Evolutionary conservation across 306 rosid species (phyloP).

Genomic region (Pyrus betulifolia): DNA sequence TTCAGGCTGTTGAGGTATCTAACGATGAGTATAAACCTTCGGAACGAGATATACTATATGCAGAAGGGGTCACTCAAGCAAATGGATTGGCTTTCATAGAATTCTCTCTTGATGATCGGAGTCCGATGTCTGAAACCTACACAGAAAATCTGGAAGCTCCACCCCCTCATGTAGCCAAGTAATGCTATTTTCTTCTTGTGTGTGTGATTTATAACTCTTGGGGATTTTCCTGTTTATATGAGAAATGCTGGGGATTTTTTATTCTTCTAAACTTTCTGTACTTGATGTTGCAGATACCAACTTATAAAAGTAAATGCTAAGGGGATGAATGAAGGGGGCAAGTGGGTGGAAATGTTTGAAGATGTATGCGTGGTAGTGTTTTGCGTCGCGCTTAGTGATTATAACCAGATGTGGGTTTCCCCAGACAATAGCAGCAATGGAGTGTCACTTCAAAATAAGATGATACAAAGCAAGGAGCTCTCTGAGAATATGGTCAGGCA

Average conservation of each 20-base stretch:
- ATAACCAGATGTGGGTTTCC: slow-evolving; percentile 57
- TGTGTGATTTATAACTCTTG: neutral
- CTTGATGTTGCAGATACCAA: slow-evolving; percentile 66
- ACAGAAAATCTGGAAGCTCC: slow-evolving; percentile 78
- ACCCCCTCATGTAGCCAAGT: slow-evolving; percentile 68
- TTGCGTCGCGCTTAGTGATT: slow-evolving; percentile 75
- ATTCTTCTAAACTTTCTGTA: neutral
- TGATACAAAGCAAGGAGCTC: slow-evolving; percentile 89
- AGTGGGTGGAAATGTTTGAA: slow-evolving; percentile 99
- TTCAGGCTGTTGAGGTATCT: slow-evolving; percentile 93
- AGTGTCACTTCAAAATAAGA: slow-evolving; percentile 75
- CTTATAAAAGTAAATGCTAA: slow-evolving; percentile 91
- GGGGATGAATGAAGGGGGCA: slow-evolving; percentile 92
- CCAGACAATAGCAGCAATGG: slow-evolving; percentile 71
- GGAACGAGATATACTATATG: slow-evolving; percentile 82
- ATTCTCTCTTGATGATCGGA: slow-evolving; percentile 84
- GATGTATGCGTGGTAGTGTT: slow-evolving; percentile 86
- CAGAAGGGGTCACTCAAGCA: slow-evolving; percentile 98
- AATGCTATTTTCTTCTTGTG: slow-evolving; percentile 12
- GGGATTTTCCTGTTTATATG: neutral
- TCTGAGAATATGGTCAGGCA: slow-evolving; percentile 85
- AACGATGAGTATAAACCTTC: slow-evolving; percentile 97
- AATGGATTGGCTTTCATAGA: slow-evolving; percentile 96
- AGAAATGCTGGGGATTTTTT: neutral
- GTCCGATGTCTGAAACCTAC: slow-evolving; percentile 72